phyloP scores from a whole-genome alignment of 306 rosid species.

The Vigna angularis region DNA sequence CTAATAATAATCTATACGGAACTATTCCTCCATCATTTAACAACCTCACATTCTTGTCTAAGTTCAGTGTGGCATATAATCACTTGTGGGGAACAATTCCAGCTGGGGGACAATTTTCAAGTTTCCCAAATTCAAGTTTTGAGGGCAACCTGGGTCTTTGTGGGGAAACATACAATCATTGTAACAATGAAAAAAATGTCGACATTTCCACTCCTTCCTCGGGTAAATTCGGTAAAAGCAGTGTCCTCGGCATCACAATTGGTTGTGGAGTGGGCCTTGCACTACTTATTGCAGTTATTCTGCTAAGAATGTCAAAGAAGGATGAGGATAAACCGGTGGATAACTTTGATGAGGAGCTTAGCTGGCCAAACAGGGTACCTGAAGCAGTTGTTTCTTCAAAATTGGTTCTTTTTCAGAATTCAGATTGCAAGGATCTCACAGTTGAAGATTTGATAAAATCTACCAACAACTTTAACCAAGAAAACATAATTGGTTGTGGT shows the following conservation, averaged over 20 bases:
- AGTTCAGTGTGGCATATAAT: slow-evolving; percentile 68
- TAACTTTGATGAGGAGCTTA: slow-evolving; percentile 51
- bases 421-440: slow-evolving; percentile 62
- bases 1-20: slow-evolving; percentile 65
- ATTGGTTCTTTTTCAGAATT: slow-evolving; percentile 63
- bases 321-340: slow-evolving; percentile 43
- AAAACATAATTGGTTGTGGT: slow-evolving; percentile 73
- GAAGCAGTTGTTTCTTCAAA: slow-evolving; percentile 60
- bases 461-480: slow-evolving; percentile 67
- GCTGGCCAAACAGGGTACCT: slow-evolving; percentile 52
- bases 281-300: slow-evolving; percentile 53
- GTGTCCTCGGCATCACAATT: slow-evolving; percentile 53
- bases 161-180: slow-evolving; percentile 50
- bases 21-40: slow-evolving; percentile 57
- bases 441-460: slow-evolving; percentile 63
- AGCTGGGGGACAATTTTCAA: slow-evolving; percentile 62
- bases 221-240: slow-evolving; percentile 45
- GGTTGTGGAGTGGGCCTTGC: slow-evolving; percentile 56
- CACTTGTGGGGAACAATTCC: slow-evolving; percentile 67
- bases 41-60: slow-evolving; percentile 68
- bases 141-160: slow-evolving; percentile 64
- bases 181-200: slow-evolving; percentile 30
- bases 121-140: slow-evolving; percentile 71
- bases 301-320: slow-evolving; percentile 58
- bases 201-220: slow-evolving; percentile 37